Base-by-base conservation (phyloP, 2,329 filamentous ascomycete genomes). In the Curvularia spicifera region DNA sequence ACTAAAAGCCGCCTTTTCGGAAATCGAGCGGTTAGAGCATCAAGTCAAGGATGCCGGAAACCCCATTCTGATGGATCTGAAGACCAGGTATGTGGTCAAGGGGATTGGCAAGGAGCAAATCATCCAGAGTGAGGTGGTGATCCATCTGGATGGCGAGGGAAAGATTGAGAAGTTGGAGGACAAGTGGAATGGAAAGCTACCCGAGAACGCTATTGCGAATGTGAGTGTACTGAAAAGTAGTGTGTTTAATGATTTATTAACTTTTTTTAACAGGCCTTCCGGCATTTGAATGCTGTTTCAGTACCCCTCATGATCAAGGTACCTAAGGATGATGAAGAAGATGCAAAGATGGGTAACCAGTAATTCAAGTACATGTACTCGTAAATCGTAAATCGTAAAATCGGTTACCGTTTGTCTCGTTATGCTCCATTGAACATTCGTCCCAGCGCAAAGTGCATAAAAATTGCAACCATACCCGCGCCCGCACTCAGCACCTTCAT, bases 31-130 rank as follows among this genome's bases (percentile, higher is more conserved):
- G 26, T 77, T 85, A 46, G 76, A 79, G 35, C 82, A 87, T 69
- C 71, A 78, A 39, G 85, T 89, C 10, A 84, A 76, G 0, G 80
- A 78, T 15, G 72, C 78, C 0, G 85, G 85, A 1, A 87, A 89
- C 63, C 86, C 87, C 0, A 87, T 89, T 40, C 74, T 80, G 57
- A 75, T 89, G 67, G 79, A 85, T 44, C 48, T 85, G 59, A 82
- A 81, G 70, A 83, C 80, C 0, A 72, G 78, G 51, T 86, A 86
- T 71, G 79, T 80, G 5, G 73, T 86, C 57, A 85, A 85, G 73
- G 83, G 82, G 0, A 74, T 85, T 42, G 76, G 77, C 0, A 82
- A 78, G 62, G 83, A 85, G 70, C 78, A 84, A 69, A 78, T 75
- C 5, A 82, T 86, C 50, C 71, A 78, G 35, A 82, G 79, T 59